Evolutionary conservation across 2,329 filamentous ascomycete genomes (phyloP), one percentile per base, ranked within the genome.

Genomic region (Colletotrichum australisinense): DNA sequence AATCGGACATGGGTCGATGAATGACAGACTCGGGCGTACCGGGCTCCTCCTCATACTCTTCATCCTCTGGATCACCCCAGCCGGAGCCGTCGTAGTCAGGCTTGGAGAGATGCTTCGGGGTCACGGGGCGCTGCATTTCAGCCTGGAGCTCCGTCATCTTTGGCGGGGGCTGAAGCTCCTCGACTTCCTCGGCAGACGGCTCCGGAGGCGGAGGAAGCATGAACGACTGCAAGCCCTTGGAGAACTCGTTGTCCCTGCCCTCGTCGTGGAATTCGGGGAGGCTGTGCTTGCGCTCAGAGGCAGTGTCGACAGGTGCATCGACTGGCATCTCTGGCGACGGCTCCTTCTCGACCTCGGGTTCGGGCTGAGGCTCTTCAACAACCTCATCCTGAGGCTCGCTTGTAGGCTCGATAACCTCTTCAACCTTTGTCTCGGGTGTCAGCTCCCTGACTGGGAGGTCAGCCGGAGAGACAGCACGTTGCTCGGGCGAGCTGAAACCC

Each of bases 1-100:
- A 82, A 57, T 87, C 85, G 3, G 84, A 82, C 60, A 94, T 82
- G 2, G 92, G 91, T 78, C 95, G 94, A 74, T 94, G 93, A 75
- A 98, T 96, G 26, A 98, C 95, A 7, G 96, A 98, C 63, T 95
- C 94, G 16, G 96, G 95, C 8, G 95, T 97, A 42, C 91, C 90
- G 11, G 91, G 91, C 75, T 93, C 92, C 1, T 90, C 84, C 1
- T 88, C 86, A 67, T 85, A 88, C 60, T 89, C 88, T 60, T 89
- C 88, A 38, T 88, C 85, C 53, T 87, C 86, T 26, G 87, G 85
- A 52, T 89, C 87, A 9, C 89, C 89, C 88, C 90, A 90, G 65
- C 90, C 88, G 69, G 90, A 85, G 71, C 93, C 88, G 77, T 92
- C 87, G 79, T 93, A 92, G 72, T 91, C 90, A 32, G 86, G 90